These are phyloP conservation scores for Microbotryum lychnidis-dioicae DNA, from an alignment of 1,284 basidiomycete species.

Conservation along the genomic window DNA sequence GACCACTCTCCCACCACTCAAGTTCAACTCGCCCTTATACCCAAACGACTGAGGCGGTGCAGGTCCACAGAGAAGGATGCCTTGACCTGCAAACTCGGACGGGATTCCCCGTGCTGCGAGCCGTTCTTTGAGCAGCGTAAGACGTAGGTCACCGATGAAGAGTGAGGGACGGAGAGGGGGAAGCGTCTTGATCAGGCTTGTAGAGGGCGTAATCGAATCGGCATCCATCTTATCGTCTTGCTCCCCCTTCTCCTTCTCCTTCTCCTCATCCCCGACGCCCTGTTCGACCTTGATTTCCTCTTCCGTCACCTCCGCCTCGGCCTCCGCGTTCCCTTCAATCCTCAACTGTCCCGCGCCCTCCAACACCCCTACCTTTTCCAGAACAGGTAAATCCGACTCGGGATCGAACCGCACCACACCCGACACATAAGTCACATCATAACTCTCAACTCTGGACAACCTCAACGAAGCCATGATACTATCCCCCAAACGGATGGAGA, in stretches of 20 bases:
- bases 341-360: not conserved
- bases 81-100: slow-evolving; percentile 87
- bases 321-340: not conserved
- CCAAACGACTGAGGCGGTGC: slow-evolving; percentile 25
- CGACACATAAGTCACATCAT: slow-evolving; percentile 83
- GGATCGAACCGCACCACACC: slow-evolving; percentile 73
- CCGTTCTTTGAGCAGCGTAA: slow-evolving; percentile 72
- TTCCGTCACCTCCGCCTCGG: not conserved
- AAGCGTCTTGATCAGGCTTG: slow-evolving; percentile 39
- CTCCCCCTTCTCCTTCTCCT: not conserved
- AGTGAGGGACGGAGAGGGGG: slow-evolving; percentile 69
- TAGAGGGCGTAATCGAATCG: slow-evolving; percentile 33
- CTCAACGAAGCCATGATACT: slow-evolving; percentile 67
- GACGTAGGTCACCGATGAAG: slow-evolving; percentile 90
- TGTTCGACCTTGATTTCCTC: not conserved
- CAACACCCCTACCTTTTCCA: slow-evolving; percentile 34
- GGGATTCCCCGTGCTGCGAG: slow-evolving; percentile 66
- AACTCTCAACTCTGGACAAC: slow-evolving; percentile 94
- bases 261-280: not conserved
- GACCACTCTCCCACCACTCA: slow-evolving; percentile 64
- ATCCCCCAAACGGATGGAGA: slow-evolving; percentile 88
- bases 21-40: slow-evolving; percentile 19
- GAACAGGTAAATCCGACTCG: slow-evolving; percentile 56
- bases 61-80: slow-evolving; percentile 79
- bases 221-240: not conserved